phyloP scores from a whole-genome alignment of 495 filamentous ascomycete species.

The Tuber melanosporum region DNA sequence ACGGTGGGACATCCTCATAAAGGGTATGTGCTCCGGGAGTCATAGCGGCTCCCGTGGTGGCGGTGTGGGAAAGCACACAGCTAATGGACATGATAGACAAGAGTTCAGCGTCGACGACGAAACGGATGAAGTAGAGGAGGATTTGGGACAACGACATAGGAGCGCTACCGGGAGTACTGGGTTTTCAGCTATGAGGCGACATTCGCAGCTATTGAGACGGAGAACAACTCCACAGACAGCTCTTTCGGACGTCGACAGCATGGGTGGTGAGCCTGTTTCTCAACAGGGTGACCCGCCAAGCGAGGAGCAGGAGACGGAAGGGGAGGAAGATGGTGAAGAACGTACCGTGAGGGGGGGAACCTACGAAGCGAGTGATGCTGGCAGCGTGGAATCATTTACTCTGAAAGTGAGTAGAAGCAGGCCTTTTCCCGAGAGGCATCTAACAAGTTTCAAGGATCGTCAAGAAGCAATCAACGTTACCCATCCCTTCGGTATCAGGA shows the following conservation, averaged over 20 bases:
- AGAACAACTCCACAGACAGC: constrained; percentile 46
- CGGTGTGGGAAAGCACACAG: constrained; percentile 19
- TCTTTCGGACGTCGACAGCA: constrained; percentile 44
- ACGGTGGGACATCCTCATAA: constrained; percentile 38
- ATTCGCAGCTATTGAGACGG: constrained; percentile 49
- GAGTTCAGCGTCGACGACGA: constrained; percentile 94
- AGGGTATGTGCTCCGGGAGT: constrained; percentile 28
- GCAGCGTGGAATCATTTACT: constrained; percentile 58
- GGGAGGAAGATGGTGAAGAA: constrained; percentile 54
- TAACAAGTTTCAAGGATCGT: constrained; percentile 76
- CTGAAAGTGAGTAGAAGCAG: constrained; percentile 42
- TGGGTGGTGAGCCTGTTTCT: constrained; percentile 43
- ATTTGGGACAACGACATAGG: constrained; percentile 40
- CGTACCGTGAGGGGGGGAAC: constrained; percentile 41
- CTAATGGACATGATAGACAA: constrained; percentile 45
- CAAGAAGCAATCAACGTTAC: constrained; percentile 98
- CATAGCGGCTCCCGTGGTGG: constrained; percentile 11
- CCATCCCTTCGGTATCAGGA: constrained; percentile 94
- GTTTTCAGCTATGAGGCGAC: constrained; percentile 66
- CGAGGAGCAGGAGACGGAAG: constrained; percentile 33
- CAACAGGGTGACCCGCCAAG: constrained; percentile 13
- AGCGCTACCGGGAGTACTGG: constrained; percentile 45
- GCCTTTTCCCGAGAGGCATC: constrained; percentile 9
- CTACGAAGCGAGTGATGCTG: constrained; percentile 62
- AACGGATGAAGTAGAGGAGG: constrained; percentile 69